Base-by-base conservation (phyloP, 139 green algal species). In the Trebouxia sp. region DNA sequence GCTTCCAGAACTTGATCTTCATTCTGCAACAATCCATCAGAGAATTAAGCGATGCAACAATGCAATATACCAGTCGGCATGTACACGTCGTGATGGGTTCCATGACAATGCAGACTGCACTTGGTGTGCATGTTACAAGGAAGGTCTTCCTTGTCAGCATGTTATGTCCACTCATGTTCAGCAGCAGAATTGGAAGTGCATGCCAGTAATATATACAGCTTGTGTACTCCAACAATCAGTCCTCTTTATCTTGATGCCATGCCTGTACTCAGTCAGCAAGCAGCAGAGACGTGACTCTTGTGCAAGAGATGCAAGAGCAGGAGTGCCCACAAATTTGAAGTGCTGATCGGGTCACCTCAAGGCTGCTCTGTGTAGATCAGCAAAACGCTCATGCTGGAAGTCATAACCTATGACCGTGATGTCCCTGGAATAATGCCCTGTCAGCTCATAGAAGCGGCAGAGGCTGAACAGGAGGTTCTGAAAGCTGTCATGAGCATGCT, bases 391-490 rank as follows among this genome's bases (percentile, higher is more conserved):
- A 39, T 89, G 66, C 87, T 98, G 98, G 80, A 97, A 91, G 2
- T 92, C 91, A 87, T 98, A 98, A 66, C 91, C 92, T n/a, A 98
- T 89, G 14, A 98, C 90, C 0, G 89, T 92, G 42, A 98, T 80
- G 42, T 85, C 77, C 5, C 83, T 66, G 2, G 95, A 95, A 80
- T 97, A 97, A 83, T 92, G 88, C 14, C 91, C 90, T 15, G 90
- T 92, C 17, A 95, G 83, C 78, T 95, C 85, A 53, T 87, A 83
- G 84, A 96, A 95, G 41, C 91, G 88, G 86, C 95, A 98, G 2
- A 98, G 81, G 47, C 85, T 89, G 87, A 98, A 98, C 26, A 98
- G 78, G 47, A 98, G 70, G 86, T 98, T 98, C 82, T 98, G 95
- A 81, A 97, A 94, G 58, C 86, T 94, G 89, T 98, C 95, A 3